Evolutionary conservation across 2,329 filamentous ascomycete genomes (phyloP).

Genomic region (Aspergillus jensenii): DNA sequence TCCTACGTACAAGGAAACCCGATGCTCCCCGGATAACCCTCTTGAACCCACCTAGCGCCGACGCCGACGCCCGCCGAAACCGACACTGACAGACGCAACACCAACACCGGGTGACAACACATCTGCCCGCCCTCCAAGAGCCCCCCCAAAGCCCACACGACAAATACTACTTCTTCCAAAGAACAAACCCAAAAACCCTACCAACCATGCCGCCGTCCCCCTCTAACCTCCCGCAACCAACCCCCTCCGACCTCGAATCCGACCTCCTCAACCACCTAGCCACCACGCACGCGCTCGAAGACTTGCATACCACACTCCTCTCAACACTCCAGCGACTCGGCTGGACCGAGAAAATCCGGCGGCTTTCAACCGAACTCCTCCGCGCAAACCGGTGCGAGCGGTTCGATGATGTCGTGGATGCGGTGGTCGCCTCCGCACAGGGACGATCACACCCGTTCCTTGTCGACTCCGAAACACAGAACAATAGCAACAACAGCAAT

Average conservation of each 20-base stretch:
- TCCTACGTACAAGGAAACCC: neutral
- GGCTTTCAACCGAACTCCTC: conserved; percentile 56
- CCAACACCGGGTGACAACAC: neutral
- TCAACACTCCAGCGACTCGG: conserved; percentile 57
- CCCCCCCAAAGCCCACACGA: neutral
- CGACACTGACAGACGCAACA: neutral
- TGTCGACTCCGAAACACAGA: conserved; percentile 16
- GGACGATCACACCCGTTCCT: conserved; percentile 32
- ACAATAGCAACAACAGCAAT: conserved; percentile 18
- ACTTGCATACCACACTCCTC: conserved; percentile 55
- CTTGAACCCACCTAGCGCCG: neutral
- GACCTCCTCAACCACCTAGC: conserved; percentile 47
- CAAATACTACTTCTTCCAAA: neutral
- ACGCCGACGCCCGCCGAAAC: neutral
- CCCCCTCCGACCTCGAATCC: conserved; percentile 35
- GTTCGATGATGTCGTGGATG: conserved; percentile 56
- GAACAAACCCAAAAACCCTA: neutral
- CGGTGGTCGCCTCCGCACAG: conserved; percentile 51
- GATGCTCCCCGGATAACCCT: neutral
- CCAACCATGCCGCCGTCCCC: conserved; percentile 13
- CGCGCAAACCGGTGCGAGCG: conserved; percentile 58
- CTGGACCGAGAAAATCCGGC: conserved; percentile 58
- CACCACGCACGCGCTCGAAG: conserved; percentile 51
- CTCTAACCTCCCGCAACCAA: conserved; percentile 7
- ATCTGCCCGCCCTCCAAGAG: neutral